Evolutionary conservation across 352 stramenopile species (phyloP), one percentile per base, ranked within the genome.

Genomic region (Pythium folliculosum): DNA sequence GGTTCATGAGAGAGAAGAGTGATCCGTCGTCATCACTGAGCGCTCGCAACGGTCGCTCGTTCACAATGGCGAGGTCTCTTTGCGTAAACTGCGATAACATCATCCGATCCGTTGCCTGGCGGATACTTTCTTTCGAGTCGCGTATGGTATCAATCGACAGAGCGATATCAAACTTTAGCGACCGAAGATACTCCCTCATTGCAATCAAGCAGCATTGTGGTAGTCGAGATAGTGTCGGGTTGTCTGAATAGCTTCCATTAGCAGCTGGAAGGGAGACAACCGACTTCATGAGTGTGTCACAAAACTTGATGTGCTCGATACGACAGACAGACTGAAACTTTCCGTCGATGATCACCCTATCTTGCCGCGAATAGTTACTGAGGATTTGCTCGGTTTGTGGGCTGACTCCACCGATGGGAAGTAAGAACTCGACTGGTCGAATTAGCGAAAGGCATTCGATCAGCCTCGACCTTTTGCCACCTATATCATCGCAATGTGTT

Each of bases 361-460:
- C 25, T 4, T 53, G 56, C 2, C 43, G 10, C 47, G 65, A 53
- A 55, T 77, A 86, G 37, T 27, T 63, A 13, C 77, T 60, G 35
- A 87, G 17, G 5, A 78, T 25, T 66, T 81, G 78, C 44, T 81
- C 72, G 7, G 78, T 78, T 60, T 77, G 75, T 13, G 65, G 50
- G 56, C 77, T 87, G 13, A 87, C 61, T 17, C 50, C 63, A 5
- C 76, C 74, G 23, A 35, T 30, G 23, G 76, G 78, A 13, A 84
- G 52, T 40, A 81, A 74, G 48, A 86, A 75, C 62, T 87, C 78
- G 12, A 83, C 67, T 30, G 78, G 78, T 21, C 77, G 63, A n/a
- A 87, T 54, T 1, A 37, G 58, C 23, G 67, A 54, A 21, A 87
- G 59, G 22, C 48, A 55, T 5, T 68, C 53, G 16, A 65, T 67